Percentiles rank a stretch among this genome's conserved stretches.
Conservation (phyloP, 768 basidiomycete species). For the Trametes cinnabarina region DNA sequence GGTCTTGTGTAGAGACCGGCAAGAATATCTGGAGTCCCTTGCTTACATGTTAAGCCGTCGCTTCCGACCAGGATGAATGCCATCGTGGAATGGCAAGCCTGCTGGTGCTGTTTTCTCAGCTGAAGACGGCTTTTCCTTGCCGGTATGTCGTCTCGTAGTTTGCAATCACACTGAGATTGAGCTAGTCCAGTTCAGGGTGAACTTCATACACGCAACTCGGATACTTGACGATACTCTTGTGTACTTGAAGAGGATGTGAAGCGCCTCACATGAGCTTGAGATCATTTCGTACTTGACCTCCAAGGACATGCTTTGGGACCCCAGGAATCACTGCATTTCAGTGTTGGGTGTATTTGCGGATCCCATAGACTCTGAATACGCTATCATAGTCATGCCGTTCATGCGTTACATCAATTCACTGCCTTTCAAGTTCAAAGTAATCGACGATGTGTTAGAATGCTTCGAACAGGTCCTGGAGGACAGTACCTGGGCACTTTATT, state of each 20-base stretch:
- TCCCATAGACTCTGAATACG: neutral
- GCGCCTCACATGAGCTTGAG: constrained; percentile 2
- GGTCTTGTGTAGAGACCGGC: neutral
- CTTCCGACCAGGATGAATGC: constrained; percentile 27
- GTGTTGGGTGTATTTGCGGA: constrained; percentile 21
- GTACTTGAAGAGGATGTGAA: constrained; percentile 11
- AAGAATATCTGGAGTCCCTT: constrained; percentile 4
- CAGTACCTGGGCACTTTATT: neutral
- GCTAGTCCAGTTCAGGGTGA: neutral
- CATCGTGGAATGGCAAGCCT: constrained; percentile 29
- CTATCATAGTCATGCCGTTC: neutral
- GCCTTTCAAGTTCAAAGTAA: neutral
- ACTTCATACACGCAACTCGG: constrained; percentile 21
- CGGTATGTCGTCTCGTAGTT: neutral
- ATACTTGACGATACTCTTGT: constrained; percentile 20
- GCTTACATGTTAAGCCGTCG: constrained; percentile 29
- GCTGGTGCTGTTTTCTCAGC: neutral
- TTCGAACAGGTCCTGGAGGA: constrained; percentile 4
- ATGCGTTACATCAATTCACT: neutral
- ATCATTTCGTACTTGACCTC: constrained; percentile 14
- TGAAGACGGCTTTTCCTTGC: neutral
- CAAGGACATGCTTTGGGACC: constrained; percentile 10
- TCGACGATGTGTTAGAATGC: constrained; percentile 1
- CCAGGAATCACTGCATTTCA: constrained; percentile 24
- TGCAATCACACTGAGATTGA: neutral